A percentile compares a stretch with the other conserved stretches of the same genome.
phyloP scores from a whole-genome alignment of 2,329 filamentous ascomycete species.

The Epichloe typhina region DNA sequence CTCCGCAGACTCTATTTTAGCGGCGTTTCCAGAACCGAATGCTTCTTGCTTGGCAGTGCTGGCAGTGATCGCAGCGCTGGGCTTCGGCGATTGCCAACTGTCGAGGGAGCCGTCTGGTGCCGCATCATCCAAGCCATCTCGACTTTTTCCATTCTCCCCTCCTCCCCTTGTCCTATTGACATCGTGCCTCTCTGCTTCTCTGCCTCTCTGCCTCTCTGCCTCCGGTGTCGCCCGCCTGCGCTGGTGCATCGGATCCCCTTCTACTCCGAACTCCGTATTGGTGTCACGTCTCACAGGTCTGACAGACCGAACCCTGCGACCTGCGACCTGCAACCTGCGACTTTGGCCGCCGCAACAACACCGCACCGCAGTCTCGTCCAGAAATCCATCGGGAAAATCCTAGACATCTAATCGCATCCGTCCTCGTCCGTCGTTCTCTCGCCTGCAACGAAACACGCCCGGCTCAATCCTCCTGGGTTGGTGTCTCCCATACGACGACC shows the following conservation, averaged over 20 bases:
- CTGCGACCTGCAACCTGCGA: background rate
- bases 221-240: background rate
- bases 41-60: too few relatives aligned
- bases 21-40: too few relatives aligned
- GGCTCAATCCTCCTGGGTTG: background rate
- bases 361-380: background rate
- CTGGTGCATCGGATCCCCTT: background rate
- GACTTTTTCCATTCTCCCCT: background rate
- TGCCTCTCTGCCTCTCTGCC: background rate
- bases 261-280: background rate
- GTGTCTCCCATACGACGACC: background rate
- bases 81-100: background rate
- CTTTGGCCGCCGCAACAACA: background rate
- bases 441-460: background rate
- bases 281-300: background rate
- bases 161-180: background rate
- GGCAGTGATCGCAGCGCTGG: background rate
- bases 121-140: background rate
- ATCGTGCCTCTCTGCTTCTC: background rate
- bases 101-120: background rate
- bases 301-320: background rate
- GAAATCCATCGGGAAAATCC: background rate
- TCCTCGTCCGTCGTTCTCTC: background rate
- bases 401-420: background rate
- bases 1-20: too few relatives aligned